Percentiles rank a stretch among this genome's conserved stretches.
Evolutionary conservation across 306 rosid genomes (phyloP).

Genomic region (Lotus japonicus): DNA sequence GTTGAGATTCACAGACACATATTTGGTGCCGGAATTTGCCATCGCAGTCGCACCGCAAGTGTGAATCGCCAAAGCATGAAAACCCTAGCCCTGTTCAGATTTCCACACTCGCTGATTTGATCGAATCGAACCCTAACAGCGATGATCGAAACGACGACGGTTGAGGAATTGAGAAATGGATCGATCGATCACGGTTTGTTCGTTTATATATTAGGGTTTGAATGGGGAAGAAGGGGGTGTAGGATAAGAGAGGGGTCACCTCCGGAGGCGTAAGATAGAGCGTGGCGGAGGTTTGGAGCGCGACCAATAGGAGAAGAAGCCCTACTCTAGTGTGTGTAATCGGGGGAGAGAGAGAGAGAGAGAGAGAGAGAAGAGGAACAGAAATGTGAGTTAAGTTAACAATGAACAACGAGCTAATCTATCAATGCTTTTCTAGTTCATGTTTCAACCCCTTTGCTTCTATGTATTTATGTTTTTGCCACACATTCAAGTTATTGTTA

Average conservation of each 20-base stretch:
- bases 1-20: constrained; percentile 88
- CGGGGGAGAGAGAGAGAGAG: constrained; percentile 3
- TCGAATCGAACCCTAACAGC: not conserved
- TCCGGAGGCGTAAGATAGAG: constrained; percentile 29
- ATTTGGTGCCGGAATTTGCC: constrained; percentile 94
- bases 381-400: not conserved
- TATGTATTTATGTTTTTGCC: constrained; percentile 6
- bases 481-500: not conserved
- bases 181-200: not conserved
- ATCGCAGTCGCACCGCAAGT: constrained; percentile 42
- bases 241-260: constrained; percentile 17
- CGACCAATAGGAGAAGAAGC: constrained; percentile 28
- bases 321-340: constrained; percentile 30
- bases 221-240: not conserved
- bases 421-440: constrained; percentile 4
- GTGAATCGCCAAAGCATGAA: constrained; percentile 69
- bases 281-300: constrained; percentile 34
- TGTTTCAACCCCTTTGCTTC: constrained; percentile 18
- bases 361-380: not conserved
- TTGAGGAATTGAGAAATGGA: not conserved
- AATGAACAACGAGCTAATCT: not conserved
- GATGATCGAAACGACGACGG: not conserved
- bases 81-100: constrained; percentile 37
- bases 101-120: no score
- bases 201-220: no score